Conservation (phyloP, 768 basidiomycete species). For the Naganishia kalamii region DNA sequence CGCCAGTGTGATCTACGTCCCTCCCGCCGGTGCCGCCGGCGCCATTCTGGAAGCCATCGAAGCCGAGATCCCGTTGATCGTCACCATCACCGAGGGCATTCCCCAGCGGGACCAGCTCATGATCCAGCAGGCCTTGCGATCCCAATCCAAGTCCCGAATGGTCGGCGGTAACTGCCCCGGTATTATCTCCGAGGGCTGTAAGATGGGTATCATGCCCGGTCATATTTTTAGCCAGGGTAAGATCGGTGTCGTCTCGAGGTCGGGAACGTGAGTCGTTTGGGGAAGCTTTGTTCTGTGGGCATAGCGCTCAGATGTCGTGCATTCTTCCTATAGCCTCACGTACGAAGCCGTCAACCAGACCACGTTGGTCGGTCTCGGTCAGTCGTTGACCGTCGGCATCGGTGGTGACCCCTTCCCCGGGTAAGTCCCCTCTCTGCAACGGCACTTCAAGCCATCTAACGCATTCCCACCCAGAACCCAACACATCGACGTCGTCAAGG, state of each 20-base stretch:
- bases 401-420: constrained; percentile 61
- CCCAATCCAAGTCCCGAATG: constrained; percentile 87
- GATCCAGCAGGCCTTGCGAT: constrained; percentile 87
- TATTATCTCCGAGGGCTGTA: constrained; percentile 97
- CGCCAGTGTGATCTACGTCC: constrained; percentile 93
- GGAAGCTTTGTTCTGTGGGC: background rate
- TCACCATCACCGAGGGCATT: constrained; percentile 97
- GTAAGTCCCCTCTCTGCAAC: background rate
- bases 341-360: constrained; percentile 98
- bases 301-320: background rate
- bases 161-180: constrained; percentile 99
- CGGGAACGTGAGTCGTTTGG: constrained; percentile 39
- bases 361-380: constrained; percentile 88
- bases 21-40: constrained; percentile 90
- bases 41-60: constrained; percentile 99
- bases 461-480: constrained; percentile 66
- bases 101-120: constrained; percentile 94
- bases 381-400: constrained; percentile 92
- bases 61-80: constrained; percentile 93
- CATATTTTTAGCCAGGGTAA: constrained; percentile 95
- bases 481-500: constrained; percentile 89
- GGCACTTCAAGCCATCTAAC: background rate
- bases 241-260: constrained; percentile 58
- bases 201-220: constrained; percentile 96
- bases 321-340: constrained; percentile 54